Evolutionary conservation across 2,329 filamentous ascomycete species (phyloP).

Genomic region (Corinectria fuckeliana): DNA sequence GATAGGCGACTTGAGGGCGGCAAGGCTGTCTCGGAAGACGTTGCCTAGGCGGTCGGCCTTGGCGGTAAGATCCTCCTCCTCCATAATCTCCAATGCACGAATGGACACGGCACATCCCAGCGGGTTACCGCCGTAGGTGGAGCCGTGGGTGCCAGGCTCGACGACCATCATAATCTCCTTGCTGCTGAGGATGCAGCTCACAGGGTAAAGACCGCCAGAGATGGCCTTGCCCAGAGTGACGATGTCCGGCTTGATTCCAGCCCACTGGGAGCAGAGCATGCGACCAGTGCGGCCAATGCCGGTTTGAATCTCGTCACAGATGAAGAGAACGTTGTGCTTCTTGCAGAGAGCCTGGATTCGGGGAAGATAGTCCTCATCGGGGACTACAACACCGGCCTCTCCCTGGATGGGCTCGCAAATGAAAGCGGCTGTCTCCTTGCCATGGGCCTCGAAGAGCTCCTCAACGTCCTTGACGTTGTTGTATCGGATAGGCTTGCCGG

Average conservation of each 20-base stretch:
- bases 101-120: conserved; percentile 95
- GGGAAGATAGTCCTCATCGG: conserved; percentile 84
- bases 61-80: conserved; percentile 88
- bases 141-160: conserved; percentile 95
- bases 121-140: conserved; percentile 98
- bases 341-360: conserved; percentile 86
- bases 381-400: conserved; percentile 95
- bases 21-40: conserved; percentile 80
- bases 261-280: conserved; percentile 94
- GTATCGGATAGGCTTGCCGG: conserved; percentile 79
- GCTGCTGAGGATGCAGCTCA: conserved; percentile 86
- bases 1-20: conserved; percentile 77
- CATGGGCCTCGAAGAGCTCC: conserved; percentile 78
- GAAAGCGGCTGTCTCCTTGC: conserved; percentile 87
- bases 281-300: conserved; percentile 94
- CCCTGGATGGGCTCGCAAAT: conserved; percentile 97
- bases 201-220: conserved; percentile 98
- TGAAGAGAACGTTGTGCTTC: conserved; percentile 93
- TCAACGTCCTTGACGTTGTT: conserved; percentile 85
- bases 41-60: conserved; percentile 82
- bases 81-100: conserved; percentile 89
- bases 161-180: conserved; percentile 95
- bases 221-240: conserved; percentile 97
- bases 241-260: conserved; percentile 92
- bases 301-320: conserved; percentile 98